Evolutionary conservation across 352 stramenopile species (phyloP).

Genomic region (Phytophthora litchii): DNA sequence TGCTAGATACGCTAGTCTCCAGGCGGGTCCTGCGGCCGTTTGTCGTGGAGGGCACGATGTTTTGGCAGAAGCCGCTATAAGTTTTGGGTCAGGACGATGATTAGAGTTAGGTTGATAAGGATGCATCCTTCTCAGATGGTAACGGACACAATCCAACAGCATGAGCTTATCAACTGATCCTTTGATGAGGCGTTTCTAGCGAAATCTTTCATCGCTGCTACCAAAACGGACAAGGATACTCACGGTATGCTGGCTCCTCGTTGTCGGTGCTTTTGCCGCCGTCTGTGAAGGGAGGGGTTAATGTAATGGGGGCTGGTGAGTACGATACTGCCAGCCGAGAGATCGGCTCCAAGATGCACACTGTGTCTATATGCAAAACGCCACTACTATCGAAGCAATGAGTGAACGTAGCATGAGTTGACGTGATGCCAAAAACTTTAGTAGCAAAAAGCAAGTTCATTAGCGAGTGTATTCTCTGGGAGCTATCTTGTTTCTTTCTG

Average conservation of each 20-base stretch:
- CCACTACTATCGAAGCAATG: too few relatives aligned
- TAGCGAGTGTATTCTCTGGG: slow-evolving; percentile 33
- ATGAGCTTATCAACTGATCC: slow-evolving; percentile 10
- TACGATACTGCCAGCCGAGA: slow-evolving; percentile 19
- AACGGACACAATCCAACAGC: slow-evolving; percentile 26
- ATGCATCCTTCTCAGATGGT: slow-evolving; percentile 16
- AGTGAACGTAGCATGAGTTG: not conserved
- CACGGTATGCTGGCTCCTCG: slow-evolving; percentile 7
- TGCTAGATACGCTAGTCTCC: slow-evolving; percentile 82
- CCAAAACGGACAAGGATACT: slow-evolving; percentile 20
- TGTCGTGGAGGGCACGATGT: slow-evolving; percentile 86
- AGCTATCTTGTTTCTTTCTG: slow-evolving; percentile 31
- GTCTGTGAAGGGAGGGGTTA: not conserved
- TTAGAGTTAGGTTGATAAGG: slow-evolving; percentile 18
- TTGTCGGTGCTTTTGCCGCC: not conserved
- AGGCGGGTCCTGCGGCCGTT: slow-evolving; percentile 77
- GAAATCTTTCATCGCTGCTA: slow-evolving; percentile 31
- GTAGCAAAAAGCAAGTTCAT: slow-evolving; percentile 41
- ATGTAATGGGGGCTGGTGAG: slow-evolving; percentile 22
- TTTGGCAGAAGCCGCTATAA: slow-evolving; percentile 65
- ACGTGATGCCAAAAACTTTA: too few relatives aligned
- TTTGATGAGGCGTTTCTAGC: slow-evolving; percentile 15
- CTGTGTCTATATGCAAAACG: slow-evolving; percentile 6
- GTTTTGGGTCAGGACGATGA: slow-evolving; percentile 20
- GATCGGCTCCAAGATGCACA: not conserved